Base-by-base conservation (phyloP, 495 filamentous ascomycete species). In the Aspergillus avenaceus region DNA sequence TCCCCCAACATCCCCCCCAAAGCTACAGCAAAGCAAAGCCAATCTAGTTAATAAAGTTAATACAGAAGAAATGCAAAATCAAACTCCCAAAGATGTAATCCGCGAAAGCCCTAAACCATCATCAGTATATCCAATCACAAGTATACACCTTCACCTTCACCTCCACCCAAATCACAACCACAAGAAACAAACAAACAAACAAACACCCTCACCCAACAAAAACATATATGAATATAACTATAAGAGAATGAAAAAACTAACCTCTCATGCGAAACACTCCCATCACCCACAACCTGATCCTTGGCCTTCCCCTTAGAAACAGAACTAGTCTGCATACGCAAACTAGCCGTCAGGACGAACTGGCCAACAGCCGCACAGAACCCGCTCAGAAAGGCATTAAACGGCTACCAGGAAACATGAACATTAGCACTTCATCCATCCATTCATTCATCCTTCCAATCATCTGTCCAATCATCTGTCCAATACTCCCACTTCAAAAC, bases 11-110 rank as follows among this genome's bases (percentile, higher is more conserved):
- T 23, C 50, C 25, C 58, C 51, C 47, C 37, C 25, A 46, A 27
- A 46, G 47, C 49, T 37, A 49, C 42, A 49, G 32, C 21, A 29
- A 13, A 51, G 23, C 13, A 25, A 44, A n/a, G n/a, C n/a, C n/a
- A n/a, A n/a, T n/a, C 72, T 72, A 97, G 79, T 98, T 98, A 74
- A 98, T 97, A 67, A 98, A 98, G 76, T 98, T 97, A 58, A 97
- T 86, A 72, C 93, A 98, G 79, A 98, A 97, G 76, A 97, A 95
- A 76, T 98, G 93, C 68, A 98, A 71, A 61, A 98, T 87, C 66
- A 98, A 61, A 64, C 90, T 96, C 61, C 91, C 91, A 49, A 97
- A 89, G 53, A 97, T 84, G 60, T 85, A 98, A 77, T 98, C 93
- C 58, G 93, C 93, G 68, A 98, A 98, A 13, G 93, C 95, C 65